Base-by-base conservation (phyloP, 768 basidiomycete species). In the Scleroderma citrinum region DNA sequence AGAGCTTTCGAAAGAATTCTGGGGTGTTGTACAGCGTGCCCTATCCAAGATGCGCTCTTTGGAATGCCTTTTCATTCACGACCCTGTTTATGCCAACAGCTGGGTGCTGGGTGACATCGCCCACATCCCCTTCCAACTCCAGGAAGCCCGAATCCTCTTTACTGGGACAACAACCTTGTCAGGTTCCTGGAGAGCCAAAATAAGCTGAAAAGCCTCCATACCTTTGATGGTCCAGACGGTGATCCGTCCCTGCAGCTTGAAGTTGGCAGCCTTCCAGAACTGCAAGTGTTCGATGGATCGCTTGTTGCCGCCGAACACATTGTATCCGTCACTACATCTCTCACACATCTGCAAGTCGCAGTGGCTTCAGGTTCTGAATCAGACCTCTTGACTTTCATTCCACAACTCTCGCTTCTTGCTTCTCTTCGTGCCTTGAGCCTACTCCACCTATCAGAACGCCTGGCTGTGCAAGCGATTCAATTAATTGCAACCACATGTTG, bases 161-260 rank as follows among this genome's bases (percentile, higher is more conserved):
- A 63, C 6, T 83, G 80, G 78, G 77, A 80, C 54, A 38, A 51
- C 0, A 59, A 72, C 41, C 47, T 76, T 8, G 70, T 73, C 46
- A 63, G 65, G 14, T 84, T 83, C 61, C 64, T 83, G 24, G 65
- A 73, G 47, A 61, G 59, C 44, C 80, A 82, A 58, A 60, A 58
- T 12, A 64, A 69, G 26, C 65, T 83, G 32, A 68, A 59, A 44
- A 54, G 49, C 10, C 63, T 82, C 38, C 69, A 72, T 39, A 60
- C 59, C 37, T 31, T 53, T 8, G 58, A 63, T 38, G 66, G 61
- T 20, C 56, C 64, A 30, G 54, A 41, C 50, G 43, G 44, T 31
- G 59, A 66, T 47, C 30, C 61, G 30, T 17, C 55, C 13, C 5
- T 61, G 3, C 56, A 57, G 31, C 52, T 66, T 5, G 66, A 68